Conservation (phyloP, 139 green algal genomes). For the Micractinium conductrix region DNA sequence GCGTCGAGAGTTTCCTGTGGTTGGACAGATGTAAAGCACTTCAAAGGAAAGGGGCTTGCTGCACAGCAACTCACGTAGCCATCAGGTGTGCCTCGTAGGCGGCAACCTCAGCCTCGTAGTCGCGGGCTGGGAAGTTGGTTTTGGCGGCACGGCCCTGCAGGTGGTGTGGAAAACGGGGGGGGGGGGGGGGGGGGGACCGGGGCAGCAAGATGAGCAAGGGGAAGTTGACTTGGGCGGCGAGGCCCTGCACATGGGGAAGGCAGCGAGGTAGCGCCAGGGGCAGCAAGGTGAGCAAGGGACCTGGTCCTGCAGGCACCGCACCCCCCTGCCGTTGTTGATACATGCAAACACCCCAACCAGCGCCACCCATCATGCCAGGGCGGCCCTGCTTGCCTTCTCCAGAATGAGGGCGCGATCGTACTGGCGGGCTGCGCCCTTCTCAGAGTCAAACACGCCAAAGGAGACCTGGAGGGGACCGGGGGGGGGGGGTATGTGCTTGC, state of each 20-base stretch:
- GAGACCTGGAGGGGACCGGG: constrained; percentile 53
- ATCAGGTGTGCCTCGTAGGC: constrained; percentile 38
- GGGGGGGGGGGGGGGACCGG: too few species aligned
- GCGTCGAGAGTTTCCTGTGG: too few species aligned
- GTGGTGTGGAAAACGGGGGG: not conserved
- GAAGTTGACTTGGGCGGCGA: constrained; percentile 78
- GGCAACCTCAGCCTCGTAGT: constrained; percentile 65
- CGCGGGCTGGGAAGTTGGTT: constrained; percentile 73
- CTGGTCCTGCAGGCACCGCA: too few species aligned
- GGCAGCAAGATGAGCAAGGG: not conserved
- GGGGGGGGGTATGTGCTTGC: not conserved
- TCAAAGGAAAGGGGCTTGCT: too few species aligned
- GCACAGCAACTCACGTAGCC: not conserved
- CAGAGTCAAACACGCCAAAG: constrained; percentile 70
- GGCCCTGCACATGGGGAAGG: constrained; percentile 37
- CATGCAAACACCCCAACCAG: not conserved
- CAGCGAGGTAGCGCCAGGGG: not conserved
- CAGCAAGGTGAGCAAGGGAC: not conserved
- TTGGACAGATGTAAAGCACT: too few species aligned
- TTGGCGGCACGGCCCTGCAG: constrained; percentile 57
- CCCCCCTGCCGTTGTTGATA: too few species aligned
- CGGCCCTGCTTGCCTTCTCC: constrained; percentile 52
- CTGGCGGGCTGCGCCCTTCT: constrained; percentile 69
- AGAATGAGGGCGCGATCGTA: constrained; percentile 78
- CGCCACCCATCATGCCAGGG: too few species aligned